Base-by-base conservation (phyloP, 305 asterid genomes). In the Vinca major region DNA sequence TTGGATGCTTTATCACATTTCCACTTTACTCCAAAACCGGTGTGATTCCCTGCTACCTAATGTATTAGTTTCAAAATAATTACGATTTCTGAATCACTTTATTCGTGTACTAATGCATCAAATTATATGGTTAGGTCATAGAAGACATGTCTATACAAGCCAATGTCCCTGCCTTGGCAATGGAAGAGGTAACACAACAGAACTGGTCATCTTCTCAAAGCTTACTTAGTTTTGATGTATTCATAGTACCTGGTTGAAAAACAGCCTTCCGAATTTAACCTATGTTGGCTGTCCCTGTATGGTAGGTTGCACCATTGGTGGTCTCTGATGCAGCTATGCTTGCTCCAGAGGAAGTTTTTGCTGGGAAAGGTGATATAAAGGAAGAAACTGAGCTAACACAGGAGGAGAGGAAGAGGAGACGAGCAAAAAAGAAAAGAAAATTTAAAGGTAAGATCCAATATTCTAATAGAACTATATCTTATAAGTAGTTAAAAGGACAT, bases 291-390 rank as follows among this genome's bases (percentile, higher is more conserved):
- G 53, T 21, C 60, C 68, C 33, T 26, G 33, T 41, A 7, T 75
- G 70, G 67, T 70, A 93, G 99, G 84, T 93, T 80, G 99, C 97
- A 13, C 96, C 99, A 17, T 55, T 86, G 81, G 97, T 87, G 3
- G 96, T 90, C 73, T 93, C 99, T 56, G 96, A 93, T 77, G 97
- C 97, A 36, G 91, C 96, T 78, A 90, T 93, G 96, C 90, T 90
- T 54, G 99, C 99, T 76, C 99, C 99, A n/a, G 96, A 93, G 80
- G 99, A 93, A 86, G 85, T 93, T 33, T 93, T 90, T 74, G 50
- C 86, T 67, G 92, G 96, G 58, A 93, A 87, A 83, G 97, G 97
- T 74, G 87, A 87, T 80, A 65, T 93, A 63, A 93, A 93, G 80
- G 97, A 90, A 73, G 97, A 93, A 78, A 78, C 83, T 40, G 99